Evolutionary conservation across 345 rosid genomes (phyloP).

Genomic region (Acer campestre): DNA sequence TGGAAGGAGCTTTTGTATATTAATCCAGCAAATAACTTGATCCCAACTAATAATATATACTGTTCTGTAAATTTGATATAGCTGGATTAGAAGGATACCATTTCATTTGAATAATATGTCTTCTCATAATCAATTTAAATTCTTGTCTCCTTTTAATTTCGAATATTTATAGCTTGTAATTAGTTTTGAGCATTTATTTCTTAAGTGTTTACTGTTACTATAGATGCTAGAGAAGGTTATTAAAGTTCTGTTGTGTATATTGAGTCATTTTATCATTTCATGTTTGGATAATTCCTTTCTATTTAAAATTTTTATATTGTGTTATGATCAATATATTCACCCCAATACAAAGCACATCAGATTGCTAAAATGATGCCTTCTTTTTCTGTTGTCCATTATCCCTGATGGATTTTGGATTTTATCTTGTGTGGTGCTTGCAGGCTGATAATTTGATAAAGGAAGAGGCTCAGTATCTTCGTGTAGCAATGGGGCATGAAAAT

Average conservation of each 20-base stretch:
- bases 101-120: background rate
- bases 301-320: background rate
- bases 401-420: background rate
- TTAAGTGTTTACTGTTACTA: background rate
- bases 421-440: conserved; percentile 36
- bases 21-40: background rate
- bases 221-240: background rate
- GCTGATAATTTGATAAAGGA: conserved; percentile 70
- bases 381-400: background rate
- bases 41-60: background rate
- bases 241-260: background rate
- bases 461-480: conserved; percentile 71
- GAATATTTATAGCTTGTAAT: background rate
- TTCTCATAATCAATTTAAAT: background rate
- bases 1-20: background rate
- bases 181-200: background rate
- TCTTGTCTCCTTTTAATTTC: background rate
- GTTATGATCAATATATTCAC: background rate
- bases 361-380: background rate
- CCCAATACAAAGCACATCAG: background rate
- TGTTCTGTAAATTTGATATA: background rate
- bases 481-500: conserved; percentile 87
- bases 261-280: background rate
- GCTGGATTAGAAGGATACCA: background rate
- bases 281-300: background rate